Base-by-base conservation (phyloP, 768 basidiomycete species). In the Thelephora aurantiotincta region DNA sequence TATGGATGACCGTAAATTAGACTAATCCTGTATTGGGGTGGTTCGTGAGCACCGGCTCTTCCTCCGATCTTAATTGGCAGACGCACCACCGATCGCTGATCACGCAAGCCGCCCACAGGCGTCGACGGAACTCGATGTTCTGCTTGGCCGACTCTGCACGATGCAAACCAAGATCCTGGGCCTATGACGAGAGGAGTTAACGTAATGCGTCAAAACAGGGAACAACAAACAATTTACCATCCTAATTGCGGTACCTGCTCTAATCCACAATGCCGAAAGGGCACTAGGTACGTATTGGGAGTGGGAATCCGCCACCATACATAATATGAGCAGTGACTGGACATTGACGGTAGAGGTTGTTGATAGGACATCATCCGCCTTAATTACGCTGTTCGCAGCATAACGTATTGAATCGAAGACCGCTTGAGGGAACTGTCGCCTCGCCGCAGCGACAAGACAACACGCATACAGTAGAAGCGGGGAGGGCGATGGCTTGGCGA, bases 161-260 rank as follows among this genome's bases (percentile, higher is more conserved):
- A 62, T 98, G 94, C 45, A 99, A 65, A 2, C 96, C 96, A 23
- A 99, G 71, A 60, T 98, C 94, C 67, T 99, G 96, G 3, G 94
- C 96, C 92, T 91, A 53, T n/a, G 23, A 52, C 12, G 41, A 46
- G 43, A n/a, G 43, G 43, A 18, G 16, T 48, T 36, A 43, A 35
- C 26, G 26, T 33, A 44, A 48, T 12, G 36, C n/a, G 33, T 46
- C 50, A 19, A 41, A 20, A 47, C 46, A 41, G 43, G 43, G 38
- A 23, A 38, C 20, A 26, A 49, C 23, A 48, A 48, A 13, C 46
- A 55, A 65, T 78, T 55, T 50, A 87, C 84, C 94, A 97, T 91
- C 55, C 92, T 74, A 52, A 93, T 81, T n/a, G 89, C 86, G 22
- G 80, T 73, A n/a, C 89, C 89, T 19, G 89, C 67, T 38, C 92